Evolutionary conservation across 139 green algal species (phyloP).

Genomic region (Auxenochlorella pyrenoidosa): DNA sequence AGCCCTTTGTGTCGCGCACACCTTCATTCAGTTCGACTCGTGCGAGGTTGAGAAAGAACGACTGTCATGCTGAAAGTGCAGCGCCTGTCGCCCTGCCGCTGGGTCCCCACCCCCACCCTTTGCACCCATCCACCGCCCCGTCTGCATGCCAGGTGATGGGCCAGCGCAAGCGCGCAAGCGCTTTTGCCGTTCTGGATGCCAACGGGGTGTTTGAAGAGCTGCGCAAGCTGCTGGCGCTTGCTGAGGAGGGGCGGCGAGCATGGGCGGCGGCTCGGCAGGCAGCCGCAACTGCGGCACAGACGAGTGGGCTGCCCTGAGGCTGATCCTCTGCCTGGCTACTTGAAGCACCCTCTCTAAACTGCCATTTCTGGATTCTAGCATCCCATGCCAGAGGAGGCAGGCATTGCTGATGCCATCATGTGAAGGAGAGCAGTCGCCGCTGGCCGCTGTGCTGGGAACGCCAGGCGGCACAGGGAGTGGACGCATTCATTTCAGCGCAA

Average conservation of each 20-base stretch:
- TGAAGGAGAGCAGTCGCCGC: too few relatives aligned
- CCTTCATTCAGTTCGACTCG: too few relatives aligned
- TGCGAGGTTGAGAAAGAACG: too few relatives aligned
- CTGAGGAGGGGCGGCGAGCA: slow-evolving; percentile 12
- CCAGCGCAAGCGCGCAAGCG: slow-evolving; percentile 45
- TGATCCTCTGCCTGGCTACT: background rate
- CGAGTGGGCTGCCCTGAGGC: background rate
- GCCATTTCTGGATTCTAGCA: background rate
- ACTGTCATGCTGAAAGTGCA: too few relatives aligned
- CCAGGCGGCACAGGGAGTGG: too few relatives aligned
- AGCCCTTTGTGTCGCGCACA: too few relatives aligned
- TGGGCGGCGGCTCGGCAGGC: background rate
- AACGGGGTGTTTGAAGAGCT: slow-evolving; percentile 39
- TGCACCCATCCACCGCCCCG: too few relatives aligned
- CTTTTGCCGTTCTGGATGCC: slow-evolving; percentile 48
- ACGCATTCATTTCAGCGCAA: too few relatives aligned
- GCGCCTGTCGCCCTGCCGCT: too few relatives aligned
- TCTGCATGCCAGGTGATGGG: slow-evolving; percentile 30
- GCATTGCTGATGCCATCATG: background rate
- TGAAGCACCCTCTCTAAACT: background rate
- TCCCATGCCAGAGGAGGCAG: background rate
- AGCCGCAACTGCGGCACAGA: background rate
- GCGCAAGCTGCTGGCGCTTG: slow-evolving; percentile 25
- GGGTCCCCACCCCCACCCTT: too few relatives aligned
- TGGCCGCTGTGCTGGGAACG: background rate